These are phyloP conservation scores for Penstemon eatonii DNA, from an alignment of 257 asterid species.

Conservation along the genomic window DNA sequence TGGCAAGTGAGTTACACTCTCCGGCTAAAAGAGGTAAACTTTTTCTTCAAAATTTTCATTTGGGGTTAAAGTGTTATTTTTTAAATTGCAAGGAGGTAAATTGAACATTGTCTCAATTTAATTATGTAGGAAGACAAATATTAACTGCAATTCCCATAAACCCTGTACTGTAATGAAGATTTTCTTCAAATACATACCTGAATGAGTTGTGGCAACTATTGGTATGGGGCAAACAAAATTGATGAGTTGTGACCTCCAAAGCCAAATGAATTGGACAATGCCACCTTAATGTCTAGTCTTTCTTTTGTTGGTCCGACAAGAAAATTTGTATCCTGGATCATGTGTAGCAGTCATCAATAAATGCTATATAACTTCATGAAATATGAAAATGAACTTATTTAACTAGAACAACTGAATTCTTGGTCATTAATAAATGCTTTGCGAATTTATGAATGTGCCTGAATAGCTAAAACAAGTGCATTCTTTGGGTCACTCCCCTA, in stretches of 20 bases:
- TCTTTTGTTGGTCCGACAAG: constrained; percentile 82
- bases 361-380: background rate
- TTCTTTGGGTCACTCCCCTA: constrained; percentile 1
- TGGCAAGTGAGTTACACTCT: too few species aligned
- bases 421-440: constrained; percentile 3
- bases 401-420: constrained; percentile 1
- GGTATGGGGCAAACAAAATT: constrained; percentile 77
- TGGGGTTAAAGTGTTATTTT: too few species aligned
- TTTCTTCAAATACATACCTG: constrained; percentile 38
- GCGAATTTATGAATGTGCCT: background rate
- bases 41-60: too few species aligned
- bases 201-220: constrained; percentile 11
- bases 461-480: constrained; percentile 16
- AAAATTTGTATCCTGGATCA: constrained; percentile 60
- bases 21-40: too few species aligned
- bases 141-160: background rate
- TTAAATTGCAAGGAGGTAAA: too few species aligned
- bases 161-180: background rate
- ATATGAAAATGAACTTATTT: constrained; percentile 5
- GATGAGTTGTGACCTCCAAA: constrained; percentile 97
- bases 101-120: background rate
- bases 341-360: constrained; percentile 25
- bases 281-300: constrained; percentile 71
- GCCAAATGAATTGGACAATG: constrained; percentile 87
- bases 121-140: background rate